Evolutionary conservation across 805 yeast species (phyloP), one percentile per base, ranked within the genome.

Genomic region (Zygosaccharomyces pseudorouxii): DNA sequence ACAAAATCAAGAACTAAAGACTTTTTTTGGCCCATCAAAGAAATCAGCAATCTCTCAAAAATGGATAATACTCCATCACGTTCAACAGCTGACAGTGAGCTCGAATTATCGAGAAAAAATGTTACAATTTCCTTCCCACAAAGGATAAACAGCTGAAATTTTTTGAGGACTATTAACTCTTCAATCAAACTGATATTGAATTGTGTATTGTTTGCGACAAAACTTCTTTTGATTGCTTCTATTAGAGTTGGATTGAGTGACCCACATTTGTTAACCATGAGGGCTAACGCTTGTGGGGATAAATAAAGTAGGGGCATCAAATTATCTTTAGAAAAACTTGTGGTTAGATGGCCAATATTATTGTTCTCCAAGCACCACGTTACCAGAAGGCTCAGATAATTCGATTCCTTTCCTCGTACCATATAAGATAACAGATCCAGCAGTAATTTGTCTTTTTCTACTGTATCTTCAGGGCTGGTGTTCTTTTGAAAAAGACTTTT

Each of bases 221-320:
- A 55, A 39, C 38, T 29, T 12, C 41, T 28, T 18, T 46, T 52
- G 10, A 55, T 31, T 29, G 36, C 22, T 23, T 39, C 41, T 12
- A 52, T 33, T 9, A 55, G 39, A 4, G 28, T 8, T 5, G 55
- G 12, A 28, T 54, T 47, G 27, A 52, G 23, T 7, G 47, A 35
- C 8, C 51, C 54, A 42, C 56, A 48, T 38, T 41, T 33, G 36
- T 47, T 51, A 29, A 45, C 41, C 52, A 52, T 48, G 20, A 9
- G 14, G 4, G 56, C 50, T 11, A 55, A 12, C 4, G 54, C 42
- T 4, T 22, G 27, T 10, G 59, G 53, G 9, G 46, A 28, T 25
- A 41, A 23, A 6, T 30, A 29, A 4, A 38, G 18, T 8, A 43
- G 12, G 10, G 27, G 23, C 10, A 20, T 29, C 14, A 30, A 7